Evolutionary conservation across 441 rosid species (phyloP).

Genomic region (Metrosideros polymorpha): DNA sequence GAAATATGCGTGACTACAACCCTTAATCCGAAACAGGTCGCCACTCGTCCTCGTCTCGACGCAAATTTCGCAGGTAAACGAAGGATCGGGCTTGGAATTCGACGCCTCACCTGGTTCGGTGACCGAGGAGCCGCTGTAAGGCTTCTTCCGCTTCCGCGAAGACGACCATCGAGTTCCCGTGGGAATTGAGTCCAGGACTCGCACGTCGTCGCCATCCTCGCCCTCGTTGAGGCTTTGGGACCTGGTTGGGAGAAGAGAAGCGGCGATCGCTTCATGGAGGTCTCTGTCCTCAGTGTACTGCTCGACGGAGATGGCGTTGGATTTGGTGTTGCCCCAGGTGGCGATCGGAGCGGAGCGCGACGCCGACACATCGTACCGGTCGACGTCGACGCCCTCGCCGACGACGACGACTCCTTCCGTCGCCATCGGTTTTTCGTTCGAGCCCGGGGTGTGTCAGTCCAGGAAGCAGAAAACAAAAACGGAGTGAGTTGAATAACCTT

Average conservation of each 20-base stretch:
- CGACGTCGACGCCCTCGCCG: too few relatives aligned
- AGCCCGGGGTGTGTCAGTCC: too few relatives aligned
- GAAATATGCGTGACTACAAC: not conserved
- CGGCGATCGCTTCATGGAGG: not conserved
- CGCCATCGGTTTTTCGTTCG: too few relatives aligned
- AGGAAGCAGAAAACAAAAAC: too few relatives aligned
- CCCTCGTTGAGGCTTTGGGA: not conserved
- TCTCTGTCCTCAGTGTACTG: too few relatives aligned
- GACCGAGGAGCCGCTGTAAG: not conserved
- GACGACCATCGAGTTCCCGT: not conserved
- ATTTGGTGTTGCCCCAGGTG: too few relatives aligned
- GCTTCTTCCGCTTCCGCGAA: not conserved
- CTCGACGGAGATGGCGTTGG: too few relatives aligned
- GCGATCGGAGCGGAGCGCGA: too few relatives aligned
- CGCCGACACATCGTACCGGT: too few relatives aligned
- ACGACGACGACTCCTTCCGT: too few relatives aligned
- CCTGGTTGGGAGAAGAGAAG: not conserved
- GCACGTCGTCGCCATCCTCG: not conserved
- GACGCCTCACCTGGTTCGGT: not conserved
- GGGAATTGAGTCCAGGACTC: too few relatives aligned
- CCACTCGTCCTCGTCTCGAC: not conserved
- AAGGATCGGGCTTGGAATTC: not conserved
- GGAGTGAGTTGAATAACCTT: too few relatives aligned
- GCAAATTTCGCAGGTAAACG: not conserved
- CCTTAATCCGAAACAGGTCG: not conserved